A percentile compares a stretch with the other conserved stretches of the same genome.
Conservation (phyloP, 306 rosid genomes). For the Parietaria judaica region DNA sequence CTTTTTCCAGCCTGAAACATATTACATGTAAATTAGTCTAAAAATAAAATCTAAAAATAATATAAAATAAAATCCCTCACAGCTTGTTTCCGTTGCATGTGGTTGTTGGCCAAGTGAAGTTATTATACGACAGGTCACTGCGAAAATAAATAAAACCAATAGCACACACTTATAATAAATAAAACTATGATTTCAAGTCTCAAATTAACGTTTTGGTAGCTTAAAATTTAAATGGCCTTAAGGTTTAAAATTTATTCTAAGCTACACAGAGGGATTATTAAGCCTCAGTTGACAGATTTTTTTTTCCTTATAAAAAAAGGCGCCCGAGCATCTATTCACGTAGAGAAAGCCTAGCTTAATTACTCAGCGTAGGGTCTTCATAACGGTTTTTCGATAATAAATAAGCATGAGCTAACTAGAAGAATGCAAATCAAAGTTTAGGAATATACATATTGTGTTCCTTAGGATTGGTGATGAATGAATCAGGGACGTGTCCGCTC, state of each 20-base stretch:
- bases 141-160: conserved; percentile 1
- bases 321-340: no score
- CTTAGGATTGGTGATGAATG: conserved; percentile 40
- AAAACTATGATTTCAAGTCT: no score
- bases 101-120: conserved; percentile 27
- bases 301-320: no score
- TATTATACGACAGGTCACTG: conserved; percentile 88
- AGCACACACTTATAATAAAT: no score
- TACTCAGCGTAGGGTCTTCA: no score
- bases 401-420: no score
- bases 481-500: conserved; percentile 46
- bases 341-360: no score
- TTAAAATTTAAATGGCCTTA: background rate
- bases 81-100: background rate
- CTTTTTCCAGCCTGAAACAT: background rate
- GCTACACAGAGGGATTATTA: no score
- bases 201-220: background rate
- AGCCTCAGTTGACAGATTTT: background rate
- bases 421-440: background rate
- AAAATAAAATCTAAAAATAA: background rate
- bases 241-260: no score
- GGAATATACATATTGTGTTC: conserved; percentile 41
- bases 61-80: background rate
- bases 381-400: no score
- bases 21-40: background rate